phyloP scores from a whole-genome alignment of 441 rosid species.

The Sinapis alba region DNA sequence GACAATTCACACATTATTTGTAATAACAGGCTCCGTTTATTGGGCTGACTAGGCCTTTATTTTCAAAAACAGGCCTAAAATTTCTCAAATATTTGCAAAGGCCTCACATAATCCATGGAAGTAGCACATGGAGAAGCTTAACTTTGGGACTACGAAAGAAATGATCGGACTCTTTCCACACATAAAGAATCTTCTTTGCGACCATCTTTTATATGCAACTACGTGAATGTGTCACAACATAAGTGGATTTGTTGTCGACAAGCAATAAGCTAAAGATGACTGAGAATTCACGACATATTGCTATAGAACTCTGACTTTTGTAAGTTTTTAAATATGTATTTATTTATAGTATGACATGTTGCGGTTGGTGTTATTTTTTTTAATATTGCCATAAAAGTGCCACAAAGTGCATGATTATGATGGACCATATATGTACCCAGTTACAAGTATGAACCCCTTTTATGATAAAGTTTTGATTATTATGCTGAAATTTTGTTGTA shows the following conservation, averaged over 20 bases:
- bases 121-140: constrained; percentile 2
- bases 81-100: too few species aligned
- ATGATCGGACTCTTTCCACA: constrained; percentile 16
- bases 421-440: constrained; percentile 35
- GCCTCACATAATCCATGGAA: constrained; percentile 7
- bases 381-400: constrained; percentile 32
- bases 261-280: constrained; percentile 36
- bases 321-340: neutral
- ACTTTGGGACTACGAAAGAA: neutral
- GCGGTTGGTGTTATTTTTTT: constrained; percentile 32
- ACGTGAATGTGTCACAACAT: constrained; percentile 24
- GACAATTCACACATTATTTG: neutral
- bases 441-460: constrained; percentile 16
- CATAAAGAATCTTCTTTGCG: constrained; percentile 16
- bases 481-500: constrained; percentile 13
- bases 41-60: neutral
- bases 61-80: too few species aligned
- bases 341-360: constrained; percentile 19
- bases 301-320: neutral
- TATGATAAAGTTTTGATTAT: constrained; percentile 26
- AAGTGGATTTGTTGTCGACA: constrained; percentile 38
- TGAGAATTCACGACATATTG: constrained; percentile 26
- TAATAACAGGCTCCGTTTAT: neutral
- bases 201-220: constrained; percentile 22
- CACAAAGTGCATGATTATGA: constrained; percentile 34